These are phyloP conservation scores for Teratosphaeria viscida DNA, from an alignment of 2,329 filamentous ascomycete species.

Conservation along the genomic window DNA sequence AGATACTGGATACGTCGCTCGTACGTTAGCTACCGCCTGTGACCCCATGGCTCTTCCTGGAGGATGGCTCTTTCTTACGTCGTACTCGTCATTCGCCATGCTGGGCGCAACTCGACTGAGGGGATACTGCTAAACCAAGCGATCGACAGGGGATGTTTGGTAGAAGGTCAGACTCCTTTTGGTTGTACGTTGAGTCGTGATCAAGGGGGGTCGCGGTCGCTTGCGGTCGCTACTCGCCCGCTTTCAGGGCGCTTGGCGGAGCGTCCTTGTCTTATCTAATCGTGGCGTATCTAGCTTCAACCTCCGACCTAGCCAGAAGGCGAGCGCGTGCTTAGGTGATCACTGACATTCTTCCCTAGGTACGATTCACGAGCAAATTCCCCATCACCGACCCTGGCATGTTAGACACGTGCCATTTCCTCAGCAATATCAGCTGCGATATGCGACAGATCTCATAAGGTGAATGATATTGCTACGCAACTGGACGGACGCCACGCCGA, in stretches of 20 bases:
- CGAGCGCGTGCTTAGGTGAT: background rate
- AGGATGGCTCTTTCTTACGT: conserved; percentile 54
- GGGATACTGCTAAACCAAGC: background rate
- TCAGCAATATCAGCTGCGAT: background rate
- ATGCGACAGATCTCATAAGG: background rate
- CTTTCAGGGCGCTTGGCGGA: background rate
- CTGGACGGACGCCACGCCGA: background rate
- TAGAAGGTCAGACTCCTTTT: background rate
- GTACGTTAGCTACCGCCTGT: conserved; percentile 3
- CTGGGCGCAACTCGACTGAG: conserved; percentile 25
- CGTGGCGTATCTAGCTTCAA: background rate
- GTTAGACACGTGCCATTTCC: background rate
- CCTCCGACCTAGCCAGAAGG: background rate
- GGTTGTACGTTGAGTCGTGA: background rate
- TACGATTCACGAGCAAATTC: background rate
- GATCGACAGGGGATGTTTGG: background rate
- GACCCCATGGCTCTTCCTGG: background rate
- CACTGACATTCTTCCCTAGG: background rate
- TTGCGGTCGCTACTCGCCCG: background rate
- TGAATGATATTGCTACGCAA: background rate
- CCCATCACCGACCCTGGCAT: background rate
- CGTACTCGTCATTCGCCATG: conserved; percentile 99
- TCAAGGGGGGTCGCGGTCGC: background rate
- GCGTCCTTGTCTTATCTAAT: background rate
- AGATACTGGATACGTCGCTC: conserved; percentile 58